Percentiles rank a stretch among this genome's conserved stretches.
Conservation (phyloP, 2,329 filamentous ascomycete genomes). For the Hymenoscyphus fraxineus region DNA sequence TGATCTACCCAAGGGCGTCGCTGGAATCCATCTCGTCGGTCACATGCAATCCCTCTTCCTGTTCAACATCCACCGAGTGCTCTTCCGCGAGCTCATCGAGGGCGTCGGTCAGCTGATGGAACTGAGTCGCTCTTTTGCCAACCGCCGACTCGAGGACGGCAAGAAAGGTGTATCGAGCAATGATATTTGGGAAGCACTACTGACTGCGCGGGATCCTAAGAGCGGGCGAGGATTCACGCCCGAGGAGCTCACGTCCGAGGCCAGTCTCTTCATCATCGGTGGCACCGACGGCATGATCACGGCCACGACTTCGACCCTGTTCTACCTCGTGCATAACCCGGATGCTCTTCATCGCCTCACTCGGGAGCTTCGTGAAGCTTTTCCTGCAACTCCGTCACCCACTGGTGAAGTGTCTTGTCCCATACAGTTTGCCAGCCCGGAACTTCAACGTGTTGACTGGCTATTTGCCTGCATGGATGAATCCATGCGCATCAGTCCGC, state of each 20-base stretch:
- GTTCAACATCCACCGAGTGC: conserved; percentile 4
- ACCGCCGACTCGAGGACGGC: conserved; percentile 4
- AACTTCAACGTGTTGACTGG: conserved; percentile 34
- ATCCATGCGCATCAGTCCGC: conserved; percentile 44
- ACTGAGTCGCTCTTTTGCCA: conserved; percentile 5
- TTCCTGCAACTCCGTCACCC: conserved; percentile 29
- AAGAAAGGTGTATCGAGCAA: conserved; percentile 1
- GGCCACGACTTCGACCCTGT: conserved; percentile 33
- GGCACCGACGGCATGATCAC: conserved; percentile 34
- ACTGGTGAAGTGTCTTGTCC: conserved; percentile 16
- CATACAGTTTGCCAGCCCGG: conserved; percentile 5
- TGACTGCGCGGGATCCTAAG: conserved; percentile 1
- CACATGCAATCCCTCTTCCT: conserved; percentile 3
- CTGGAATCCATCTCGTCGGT: conserved; percentile 5
- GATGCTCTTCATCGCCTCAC: conserved; percentile 28
- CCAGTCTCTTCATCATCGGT: conserved; percentile 11
- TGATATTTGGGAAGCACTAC: conserved; percentile 6
- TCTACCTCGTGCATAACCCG: conserved; percentile 36
- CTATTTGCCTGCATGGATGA: conserved; percentile 45
- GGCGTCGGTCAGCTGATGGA: conserved; percentile 3
- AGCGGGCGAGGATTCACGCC: not conserved
- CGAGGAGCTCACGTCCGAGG: conserved; percentile 10
- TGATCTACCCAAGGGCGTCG: conserved; percentile 3
- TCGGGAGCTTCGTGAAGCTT: conserved; percentile 36
- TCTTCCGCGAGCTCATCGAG: conserved; percentile 3